Percentiles rank a stretch among this genome's conserved stretches.
phyloP scores from a whole-genome alignment of 257 asterid genomes.

The Striga asiatica region DNA sequence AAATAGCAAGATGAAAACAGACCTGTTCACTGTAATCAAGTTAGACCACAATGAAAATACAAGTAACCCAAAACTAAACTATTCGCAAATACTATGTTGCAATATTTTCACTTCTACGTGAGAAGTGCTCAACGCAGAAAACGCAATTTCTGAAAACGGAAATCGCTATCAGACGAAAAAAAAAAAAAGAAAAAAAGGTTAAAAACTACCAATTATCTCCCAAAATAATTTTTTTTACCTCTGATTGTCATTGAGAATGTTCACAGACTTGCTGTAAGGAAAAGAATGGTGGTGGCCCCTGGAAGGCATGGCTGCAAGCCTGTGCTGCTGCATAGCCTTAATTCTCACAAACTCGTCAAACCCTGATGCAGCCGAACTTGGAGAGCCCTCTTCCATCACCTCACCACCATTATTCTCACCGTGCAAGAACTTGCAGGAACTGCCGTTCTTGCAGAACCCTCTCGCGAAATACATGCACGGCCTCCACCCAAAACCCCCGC shows the following conservation, averaged over 20 bases:
- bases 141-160: neutral
- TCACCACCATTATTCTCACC: conserved; percentile 17
- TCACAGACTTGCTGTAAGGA: conserved; percentile 35
- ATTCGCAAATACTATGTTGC: neutral
- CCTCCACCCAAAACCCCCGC: conserved; percentile 53
- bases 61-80: neutral
- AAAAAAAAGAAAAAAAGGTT: neutral
- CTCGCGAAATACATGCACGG: conserved; percentile 67
- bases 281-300: conserved; percentile 41
- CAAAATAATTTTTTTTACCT: conserved; percentile 34
- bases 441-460: conserved; percentile 76
- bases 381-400: conserved; percentile 42
- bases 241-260: conserved; percentile 37
- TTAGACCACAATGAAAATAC: neutral
- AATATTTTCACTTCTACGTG: neutral
- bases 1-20: too few relatives aligned
- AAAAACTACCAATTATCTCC: neutral
- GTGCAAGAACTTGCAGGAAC: conserved; percentile 57
- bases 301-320: conserved; percentile 44
- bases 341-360: conserved; percentile 53
- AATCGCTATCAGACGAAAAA: too few relatives aligned
- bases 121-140: neutral
- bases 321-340: conserved; percentile 61
- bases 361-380: conserved; percentile 27
- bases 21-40: neutral